Conservation (phyloP, 2,329 filamentous ascomycete genomes). For the Macrophomina tecta region DNA sequence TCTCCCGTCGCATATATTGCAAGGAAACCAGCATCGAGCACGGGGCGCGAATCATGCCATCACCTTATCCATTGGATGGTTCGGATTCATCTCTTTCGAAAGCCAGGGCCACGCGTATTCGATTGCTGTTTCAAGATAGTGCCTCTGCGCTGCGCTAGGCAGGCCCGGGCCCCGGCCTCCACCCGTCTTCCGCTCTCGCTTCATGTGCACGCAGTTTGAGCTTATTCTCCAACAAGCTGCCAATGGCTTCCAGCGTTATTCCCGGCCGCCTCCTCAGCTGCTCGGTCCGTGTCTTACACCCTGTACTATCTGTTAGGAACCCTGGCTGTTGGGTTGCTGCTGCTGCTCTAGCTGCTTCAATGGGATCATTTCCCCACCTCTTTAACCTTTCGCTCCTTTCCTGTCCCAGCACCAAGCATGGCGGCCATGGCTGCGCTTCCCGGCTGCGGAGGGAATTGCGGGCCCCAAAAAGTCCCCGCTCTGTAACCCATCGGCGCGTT, state of each 20-base stretch:
- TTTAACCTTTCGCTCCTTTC: constrained; percentile 10
- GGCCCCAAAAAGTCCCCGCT: neutral
- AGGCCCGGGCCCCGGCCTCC: neutral
- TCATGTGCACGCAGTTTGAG: neutral
- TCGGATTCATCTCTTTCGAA: neutral
- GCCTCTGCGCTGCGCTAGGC: neutral
- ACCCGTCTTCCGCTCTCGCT: neutral
- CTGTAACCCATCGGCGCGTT: neutral
- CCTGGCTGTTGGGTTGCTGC: neutral
- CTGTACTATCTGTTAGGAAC: neutral
- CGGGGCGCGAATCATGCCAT: neutral
- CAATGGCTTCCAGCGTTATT: neutral
- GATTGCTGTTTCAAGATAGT: neutral
- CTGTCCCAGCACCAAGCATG: neutral
- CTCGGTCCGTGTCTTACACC: neutral
- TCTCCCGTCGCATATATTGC: neutral
- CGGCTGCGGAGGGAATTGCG: neutral
- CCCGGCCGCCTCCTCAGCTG: neutral
- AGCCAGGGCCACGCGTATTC: neutral
- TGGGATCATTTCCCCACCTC: neutral
- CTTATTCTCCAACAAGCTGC: neutral
- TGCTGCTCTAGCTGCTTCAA: neutral
- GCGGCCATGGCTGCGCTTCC: neutral
- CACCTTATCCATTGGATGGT: too few relatives aligned
- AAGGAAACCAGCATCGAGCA: neutral